These are phyloP conservation scores for Cinnamomum chago DNA, from an alignment of 164 flowering plant species.

Conservation along the genomic window DNA sequence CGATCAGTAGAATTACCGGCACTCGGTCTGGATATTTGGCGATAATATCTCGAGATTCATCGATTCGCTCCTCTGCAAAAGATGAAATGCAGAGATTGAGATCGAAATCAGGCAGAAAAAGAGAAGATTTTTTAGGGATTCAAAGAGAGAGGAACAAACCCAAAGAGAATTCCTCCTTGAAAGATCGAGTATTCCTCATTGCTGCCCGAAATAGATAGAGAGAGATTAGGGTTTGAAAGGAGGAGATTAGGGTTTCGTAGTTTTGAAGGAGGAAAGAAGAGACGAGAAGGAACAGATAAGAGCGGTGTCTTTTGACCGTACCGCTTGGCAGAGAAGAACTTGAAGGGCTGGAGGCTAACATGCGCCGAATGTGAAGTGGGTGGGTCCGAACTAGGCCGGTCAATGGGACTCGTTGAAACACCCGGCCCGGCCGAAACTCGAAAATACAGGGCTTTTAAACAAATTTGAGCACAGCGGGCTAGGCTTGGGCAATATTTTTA, in stretches of 20 bases:
- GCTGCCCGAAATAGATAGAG: not conserved
- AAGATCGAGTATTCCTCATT: slow-evolving; percentile 52
- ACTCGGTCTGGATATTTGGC: slow-evolving; percentile 18
- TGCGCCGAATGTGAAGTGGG: too few species aligned
- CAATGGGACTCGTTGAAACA: too few species aligned
- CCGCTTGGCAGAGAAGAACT: too few species aligned
- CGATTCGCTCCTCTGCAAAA: slow-evolving; percentile 12
- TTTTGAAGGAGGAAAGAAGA: not conserved
- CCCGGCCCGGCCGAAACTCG: too few species aligned
- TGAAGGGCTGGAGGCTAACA: too few species aligned
- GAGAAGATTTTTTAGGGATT: not conserved
- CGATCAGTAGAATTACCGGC: slow-evolving; percentile 5
- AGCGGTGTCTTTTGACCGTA: too few species aligned
- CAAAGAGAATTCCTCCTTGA: slow-evolving; percentile 57
- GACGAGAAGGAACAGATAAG: not conserved
- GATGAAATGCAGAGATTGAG: not conserved
- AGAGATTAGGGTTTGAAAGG: not conserved
- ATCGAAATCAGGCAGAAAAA: not conserved
- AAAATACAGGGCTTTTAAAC: too few species aligned
- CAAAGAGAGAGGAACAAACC: slow-evolving; percentile 33
- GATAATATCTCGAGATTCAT: slow-evolving; percentile 12
- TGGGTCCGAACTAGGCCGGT: too few species aligned
- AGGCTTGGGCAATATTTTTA: too few species aligned
- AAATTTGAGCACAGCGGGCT: too few species aligned
- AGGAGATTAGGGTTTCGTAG: not conserved